These are phyloP conservation scores for Mycena galericulata DNA, from an alignment of 768 basidiomycete species.

Conservation along the genomic window DNA sequence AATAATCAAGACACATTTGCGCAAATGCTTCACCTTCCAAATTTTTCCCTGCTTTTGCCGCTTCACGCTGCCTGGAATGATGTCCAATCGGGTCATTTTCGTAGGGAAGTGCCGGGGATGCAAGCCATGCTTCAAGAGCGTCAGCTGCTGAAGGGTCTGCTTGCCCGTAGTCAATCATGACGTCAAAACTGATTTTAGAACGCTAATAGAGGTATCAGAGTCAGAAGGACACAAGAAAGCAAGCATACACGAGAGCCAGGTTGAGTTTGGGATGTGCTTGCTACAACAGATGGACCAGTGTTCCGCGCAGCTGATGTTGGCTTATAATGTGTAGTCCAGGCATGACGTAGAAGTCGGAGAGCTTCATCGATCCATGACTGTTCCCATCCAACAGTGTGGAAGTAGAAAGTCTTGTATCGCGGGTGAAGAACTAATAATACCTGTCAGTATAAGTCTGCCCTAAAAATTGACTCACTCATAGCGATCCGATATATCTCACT, in stretches of 20 bases:
- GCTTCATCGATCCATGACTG: conserved; percentile 18
- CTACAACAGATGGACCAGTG: background rate
- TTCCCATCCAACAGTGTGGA: conserved; percentile 14
- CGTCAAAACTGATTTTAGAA: conserved; percentile 15
- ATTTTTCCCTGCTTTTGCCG: background rate
- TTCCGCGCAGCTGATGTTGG: background rate
- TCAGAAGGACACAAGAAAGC: conserved; percentile 15
- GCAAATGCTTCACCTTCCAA: conserved; percentile 10
- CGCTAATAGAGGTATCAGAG: conserved; percentile 11
- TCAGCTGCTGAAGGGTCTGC: conserved; percentile 11
- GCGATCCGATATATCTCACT: conserved; percentile 16
- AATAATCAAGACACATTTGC: conserved; percentile 10
- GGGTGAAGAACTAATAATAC: conserved; percentile 9
- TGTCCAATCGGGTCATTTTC: conserved; percentile 16
- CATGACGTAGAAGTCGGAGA: conserved; percentile 10
- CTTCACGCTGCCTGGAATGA: conserved; percentile 13
- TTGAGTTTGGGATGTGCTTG: conserved; percentile 18
- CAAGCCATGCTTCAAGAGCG: conserved; percentile 8
- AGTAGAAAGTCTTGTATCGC: conserved; percentile 12
- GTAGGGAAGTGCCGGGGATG: conserved; percentile 7
- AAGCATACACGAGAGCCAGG: conserved; percentile 19
- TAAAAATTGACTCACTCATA: conserved; percentile 6
- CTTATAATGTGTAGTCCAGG: conserved; percentile 15
- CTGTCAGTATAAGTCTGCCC: background rate
- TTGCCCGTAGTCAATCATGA: conserved; percentile 5